Evolutionary conservation across 2,329 filamentous ascomycete species (phyloP).

Genomic region (Penicillium vulpinum): DNA sequence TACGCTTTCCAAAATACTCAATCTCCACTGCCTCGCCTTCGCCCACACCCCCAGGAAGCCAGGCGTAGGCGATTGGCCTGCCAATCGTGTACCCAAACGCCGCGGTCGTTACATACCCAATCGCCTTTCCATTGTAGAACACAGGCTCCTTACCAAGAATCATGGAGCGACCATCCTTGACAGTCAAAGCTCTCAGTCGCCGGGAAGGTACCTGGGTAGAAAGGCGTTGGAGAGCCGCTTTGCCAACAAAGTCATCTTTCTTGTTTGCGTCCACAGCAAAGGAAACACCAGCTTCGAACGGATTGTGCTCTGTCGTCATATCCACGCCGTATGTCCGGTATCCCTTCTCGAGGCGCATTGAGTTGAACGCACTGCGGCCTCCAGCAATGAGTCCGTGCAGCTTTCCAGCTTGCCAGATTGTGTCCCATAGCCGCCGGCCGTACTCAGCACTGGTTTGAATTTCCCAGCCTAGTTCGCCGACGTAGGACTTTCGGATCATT

Average conservation of each 20-base stretch:
- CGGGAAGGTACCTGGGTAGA: slow-evolving; percentile 43
- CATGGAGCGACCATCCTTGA: slow-evolving; percentile 59
- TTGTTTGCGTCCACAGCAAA: slow-evolving; percentile 49
- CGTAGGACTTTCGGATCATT: slow-evolving; percentile 58
- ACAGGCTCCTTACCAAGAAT: slow-evolving; percentile 65
- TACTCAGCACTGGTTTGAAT: slow-evolving; percentile 61
- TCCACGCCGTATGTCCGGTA: slow-evolving; percentile 59
- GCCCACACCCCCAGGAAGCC: slow-evolving; percentile 50
- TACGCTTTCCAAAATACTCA: slow-evolving; percentile 60
- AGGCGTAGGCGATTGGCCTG: slow-evolving; percentile 61
- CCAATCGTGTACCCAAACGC: slow-evolving; percentile 61
- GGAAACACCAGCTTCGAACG: slow-evolving; percentile 59
- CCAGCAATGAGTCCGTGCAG: slow-evolving; percentile 58
- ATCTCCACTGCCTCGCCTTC: slow-evolving; percentile 58
- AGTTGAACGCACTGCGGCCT: slow-evolving; percentile 59
- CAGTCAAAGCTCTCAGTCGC: slow-evolving; percentile 49
- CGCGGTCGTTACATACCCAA: slow-evolving; percentile 62
- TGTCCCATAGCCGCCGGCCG: slow-evolving; percentile 60
- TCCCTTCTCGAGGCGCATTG: slow-evolving; percentile 61
- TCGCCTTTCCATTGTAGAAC: slow-evolving; percentile 48
- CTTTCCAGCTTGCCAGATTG: slow-evolving; percentile 56
- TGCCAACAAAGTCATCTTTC: slow-evolving; percentile 51
- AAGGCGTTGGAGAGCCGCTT: slow-evolving; percentile 48
- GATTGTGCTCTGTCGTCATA: slow-evolving; percentile 62
- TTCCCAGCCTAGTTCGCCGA: slow-evolving; percentile 65